A percentile compares a stretch with the other conserved stretches of the same genome.
phyloP scores from a whole-genome alignment of 1,139 yeast genomes.

The Zhuliangozyma parablackwelliae region DNA sequence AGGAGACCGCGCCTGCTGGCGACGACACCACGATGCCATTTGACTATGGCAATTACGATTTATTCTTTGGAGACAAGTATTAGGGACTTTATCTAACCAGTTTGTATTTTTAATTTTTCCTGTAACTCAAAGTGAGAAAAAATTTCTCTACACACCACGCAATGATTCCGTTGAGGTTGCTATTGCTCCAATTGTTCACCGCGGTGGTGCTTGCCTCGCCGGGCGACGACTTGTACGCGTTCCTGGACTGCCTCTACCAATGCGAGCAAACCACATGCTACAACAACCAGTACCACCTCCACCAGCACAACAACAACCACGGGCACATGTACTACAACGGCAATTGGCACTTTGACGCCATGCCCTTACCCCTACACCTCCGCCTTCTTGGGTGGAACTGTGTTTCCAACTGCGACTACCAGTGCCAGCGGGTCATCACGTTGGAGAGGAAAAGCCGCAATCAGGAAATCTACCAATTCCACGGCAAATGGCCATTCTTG shows the following conservation, averaged over 20 bases:
- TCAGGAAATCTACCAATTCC: constrained; percentile 72
- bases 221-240: constrained; percentile 76
- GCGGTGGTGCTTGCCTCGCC: constrained; percentile 45
- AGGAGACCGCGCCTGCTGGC: constrained; percentile 13
- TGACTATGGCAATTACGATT: constrained; percentile 14
- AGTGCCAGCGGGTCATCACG: constrained; percentile 78
- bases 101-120: neutral
- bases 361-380: constrained; percentile 42
- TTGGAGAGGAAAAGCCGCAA: constrained; percentile 36
- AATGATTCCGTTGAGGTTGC: neutral
- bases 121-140: neutral
- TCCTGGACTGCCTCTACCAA: constrained; percentile 57
- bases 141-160: neutral
- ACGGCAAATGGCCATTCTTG: constrained; percentile 95
- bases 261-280: constrained; percentile 50
- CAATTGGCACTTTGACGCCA: constrained; percentile 27
- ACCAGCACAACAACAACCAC: constrained; percentile 12
- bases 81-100: neutral
- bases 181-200: no score
- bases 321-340: constrained; percentile 20
- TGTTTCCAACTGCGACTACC: constrained; percentile 80
- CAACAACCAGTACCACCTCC: constrained; percentile 24
- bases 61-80: constrained; percentile 14
- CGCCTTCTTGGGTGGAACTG: constrained; percentile 72
- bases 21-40: constrained; percentile 10